Conservation (phyloP, 495 filamentous ascomycete species). For the Tuber umbilicatum region DNA sequence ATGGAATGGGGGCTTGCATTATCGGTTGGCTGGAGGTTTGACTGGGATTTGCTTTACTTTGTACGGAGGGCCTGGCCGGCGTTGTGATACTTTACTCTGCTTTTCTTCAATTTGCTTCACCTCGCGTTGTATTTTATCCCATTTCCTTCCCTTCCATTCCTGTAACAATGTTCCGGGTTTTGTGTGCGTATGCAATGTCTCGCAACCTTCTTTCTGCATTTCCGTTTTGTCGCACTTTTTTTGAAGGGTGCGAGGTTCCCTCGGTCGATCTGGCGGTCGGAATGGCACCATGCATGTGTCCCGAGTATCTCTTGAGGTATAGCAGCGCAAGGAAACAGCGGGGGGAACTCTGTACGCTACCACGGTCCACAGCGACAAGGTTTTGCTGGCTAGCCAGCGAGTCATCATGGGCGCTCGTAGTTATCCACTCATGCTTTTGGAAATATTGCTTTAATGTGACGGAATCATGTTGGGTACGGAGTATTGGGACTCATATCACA, state of each 20-base stretch:
- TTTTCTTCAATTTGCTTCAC: background rate
- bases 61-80: background rate
- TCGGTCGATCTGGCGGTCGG: background rate
- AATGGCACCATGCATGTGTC: background rate
- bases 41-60: constrained; percentile 1
- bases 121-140: background rate
- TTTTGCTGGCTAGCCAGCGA: background rate
- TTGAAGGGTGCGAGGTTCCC: background rate
- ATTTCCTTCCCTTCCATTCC: background rate
- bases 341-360: background rate
- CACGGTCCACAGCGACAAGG: too few species aligned
- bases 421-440: background rate
- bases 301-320: background rate
- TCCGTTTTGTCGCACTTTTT: background rate
- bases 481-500: too few species aligned
- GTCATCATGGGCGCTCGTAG: too few species aligned
- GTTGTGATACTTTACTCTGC: background rate
- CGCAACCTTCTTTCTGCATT: background rate
- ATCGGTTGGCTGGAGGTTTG: background rate
- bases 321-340: background rate
- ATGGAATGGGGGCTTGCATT: background rate
- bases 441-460: too few species aligned
- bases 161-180: background rate
- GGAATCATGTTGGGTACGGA: too few species aligned
- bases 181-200: background rate